Conservation (phyloP, 2,329 filamentous ascomycete genomes). For the Beauveria pseudobassiana region DNA sequence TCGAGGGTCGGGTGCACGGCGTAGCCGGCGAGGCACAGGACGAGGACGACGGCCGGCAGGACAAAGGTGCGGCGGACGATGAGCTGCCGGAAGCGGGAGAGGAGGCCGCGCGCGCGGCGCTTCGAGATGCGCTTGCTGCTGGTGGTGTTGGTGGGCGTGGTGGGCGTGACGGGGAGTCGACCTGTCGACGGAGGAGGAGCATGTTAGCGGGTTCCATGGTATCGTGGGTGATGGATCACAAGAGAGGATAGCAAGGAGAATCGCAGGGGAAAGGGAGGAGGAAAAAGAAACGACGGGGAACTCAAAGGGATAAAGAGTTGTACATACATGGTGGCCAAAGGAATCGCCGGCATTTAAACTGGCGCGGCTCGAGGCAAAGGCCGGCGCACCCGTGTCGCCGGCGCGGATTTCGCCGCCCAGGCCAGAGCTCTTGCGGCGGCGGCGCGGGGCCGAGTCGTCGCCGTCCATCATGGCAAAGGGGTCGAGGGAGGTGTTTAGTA, state of each 20-base stretch:
- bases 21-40: conserved; percentile 59
- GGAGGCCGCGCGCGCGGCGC: conserved; percentile 45
- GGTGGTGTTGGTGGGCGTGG: conserved; percentile 7
- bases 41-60: conserved; percentile 60
- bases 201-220: conserved; percentile 2
- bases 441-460: conserved; percentile 29
- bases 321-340: not conserved
- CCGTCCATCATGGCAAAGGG: conserved; percentile 30
- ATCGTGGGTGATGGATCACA: not conserved
- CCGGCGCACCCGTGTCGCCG: conserved; percentile 49
- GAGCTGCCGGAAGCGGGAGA: conserved; percentile 42
- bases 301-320: not conserved
- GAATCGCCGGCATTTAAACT: conserved; percentile 28
- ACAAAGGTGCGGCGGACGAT: conserved; percentile 55
- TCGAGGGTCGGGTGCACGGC: conserved; percentile 68
- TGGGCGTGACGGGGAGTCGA: conserved; percentile 12
- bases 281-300: no score
- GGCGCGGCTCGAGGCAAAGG: conserved; percentile 44
- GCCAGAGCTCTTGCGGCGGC: conserved; percentile 49
- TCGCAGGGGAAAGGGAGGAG: not conserved
- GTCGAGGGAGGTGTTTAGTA: conserved; percentile 43
- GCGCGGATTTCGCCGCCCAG: conserved; percentile 45
- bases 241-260: not conserved
- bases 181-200: conserved; percentile 9
- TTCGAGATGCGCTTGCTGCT: conserved; percentile 40